A percentile compares a stretch with the other conserved stretches of the same genome.
These are phyloP conservation scores for Penicillium rolfsii DNA, from an alignment of 2,329 filamentous ascomycete genomes.

Conservation along the genomic window DNA sequence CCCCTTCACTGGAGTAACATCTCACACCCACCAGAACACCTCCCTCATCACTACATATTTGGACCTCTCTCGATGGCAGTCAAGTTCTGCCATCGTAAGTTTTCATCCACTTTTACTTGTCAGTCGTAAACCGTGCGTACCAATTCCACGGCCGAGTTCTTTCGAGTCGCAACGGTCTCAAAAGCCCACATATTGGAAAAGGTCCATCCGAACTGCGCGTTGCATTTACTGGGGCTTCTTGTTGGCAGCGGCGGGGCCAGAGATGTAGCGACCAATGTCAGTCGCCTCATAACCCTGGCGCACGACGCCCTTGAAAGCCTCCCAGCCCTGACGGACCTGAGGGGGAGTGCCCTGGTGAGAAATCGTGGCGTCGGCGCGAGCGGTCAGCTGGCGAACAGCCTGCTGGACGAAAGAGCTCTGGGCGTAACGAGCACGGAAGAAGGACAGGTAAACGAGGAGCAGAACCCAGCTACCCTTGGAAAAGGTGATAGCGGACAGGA, in stretches of 20 bases:
- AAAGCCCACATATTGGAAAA: conserved; percentile 1
- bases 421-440: conserved; percentile 85
- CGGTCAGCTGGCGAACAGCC: conserved; percentile 71
- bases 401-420: conserved; percentile 94
- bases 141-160: conserved; percentile 4
- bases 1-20: conserved; percentile 1
- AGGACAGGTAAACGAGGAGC: conserved; percentile 81
- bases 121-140: background rate
- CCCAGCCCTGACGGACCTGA: conserved; percentile 77
- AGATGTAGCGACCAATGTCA: conserved; percentile 73
- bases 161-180: background rate
- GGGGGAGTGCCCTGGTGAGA: conserved; percentile 87
- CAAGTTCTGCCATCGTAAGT: background rate
- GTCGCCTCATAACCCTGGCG: conserved; percentile 78
- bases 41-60: background rate
- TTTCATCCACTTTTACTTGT: background rate
- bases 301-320: conserved; percentile 70
- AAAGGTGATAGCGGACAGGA: conserved; percentile 83
- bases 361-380: conserved; percentile 77
- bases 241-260: conserved; percentile 50
- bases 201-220: background rate
- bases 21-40: conserved; percentile 8
- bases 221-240: conserved; percentile 55
- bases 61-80: background rate
- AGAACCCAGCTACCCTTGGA: conserved; percentile 89